Conservation (phyloP, 1,284 basidiomycete species). For the Puccinia coronata region DNA sequence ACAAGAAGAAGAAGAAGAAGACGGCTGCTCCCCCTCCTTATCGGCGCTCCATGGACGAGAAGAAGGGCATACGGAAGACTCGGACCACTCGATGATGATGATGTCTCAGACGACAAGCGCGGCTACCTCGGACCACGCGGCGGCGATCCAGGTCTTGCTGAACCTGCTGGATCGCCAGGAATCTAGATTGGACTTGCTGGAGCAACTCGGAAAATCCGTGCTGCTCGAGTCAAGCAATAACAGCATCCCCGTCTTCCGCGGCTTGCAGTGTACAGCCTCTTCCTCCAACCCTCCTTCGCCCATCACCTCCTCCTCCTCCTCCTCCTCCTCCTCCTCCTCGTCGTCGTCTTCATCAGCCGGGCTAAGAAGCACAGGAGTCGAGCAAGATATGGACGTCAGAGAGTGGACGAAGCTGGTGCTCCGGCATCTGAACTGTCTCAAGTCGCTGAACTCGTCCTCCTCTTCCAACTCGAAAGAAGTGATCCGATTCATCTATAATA, state of each 20-base stretch:
- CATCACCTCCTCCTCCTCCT: background rate
- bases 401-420: conserved; percentile 20
- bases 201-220: conserved; percentile 19
- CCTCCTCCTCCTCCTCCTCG: background rate
- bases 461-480: conserved; percentile 3
- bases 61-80: background rate
- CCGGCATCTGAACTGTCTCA: conserved; percentile 23
- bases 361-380: background rate
- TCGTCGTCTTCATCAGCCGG: background rate
- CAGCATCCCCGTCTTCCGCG: conserved; percentile 27
- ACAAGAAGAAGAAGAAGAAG: too few relatives aligned
- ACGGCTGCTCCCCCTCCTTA: background rate
- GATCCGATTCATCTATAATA: conserved; percentile 12
- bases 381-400: conserved; percentile 5
- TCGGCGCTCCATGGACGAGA: background rate
- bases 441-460: conserved; percentile 2
- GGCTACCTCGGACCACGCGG: background rate
- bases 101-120: background rate
- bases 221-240: conserved; percentile 27
- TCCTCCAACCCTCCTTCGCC: background rate
- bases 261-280: background rate
- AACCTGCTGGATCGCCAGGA: conserved; percentile 37
- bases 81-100: too few relatives aligned
- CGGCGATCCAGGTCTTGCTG: conserved; percentile 20
- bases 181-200: conserved; percentile 2